Base-by-base conservation (phyloP, 495 filamentous ascomycete species). In the Penicillium malachiteum region DNA sequence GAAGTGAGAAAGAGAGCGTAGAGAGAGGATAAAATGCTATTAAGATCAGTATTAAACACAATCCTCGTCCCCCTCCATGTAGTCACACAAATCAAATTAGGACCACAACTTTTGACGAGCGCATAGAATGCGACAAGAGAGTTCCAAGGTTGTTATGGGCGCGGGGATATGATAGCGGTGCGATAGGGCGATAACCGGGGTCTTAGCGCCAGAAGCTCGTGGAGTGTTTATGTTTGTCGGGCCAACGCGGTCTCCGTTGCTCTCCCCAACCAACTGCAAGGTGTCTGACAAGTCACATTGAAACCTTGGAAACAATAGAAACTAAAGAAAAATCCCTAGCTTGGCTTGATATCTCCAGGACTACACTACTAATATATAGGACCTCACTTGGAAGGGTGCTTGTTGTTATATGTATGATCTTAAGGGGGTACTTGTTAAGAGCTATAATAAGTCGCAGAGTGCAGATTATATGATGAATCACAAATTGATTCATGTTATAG, bases 111-210 rank as follows among this genome's bases (percentile, higher is more conserved):
- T 42, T 39, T 52, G 52, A 34, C 47, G 55, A 33, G 50, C 14
- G 33, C 17, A 50, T 52, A 32, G 58, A 49, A 51, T 34, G 32
- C 16, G 48, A 54, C 41, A 9, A 54, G 40, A 59, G 55, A 54
- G 50, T n/a, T n/a, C n/a, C n/a, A n/a, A n/a, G n/a, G n/a, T 59
- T 65, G 62, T 68, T 65, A 63, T 65, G 62, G 60, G 59, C 43
- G 43, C 43, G 62, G 65, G 54, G 50, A 59, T 49, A 56, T 53
- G 62, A 64, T 67, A 59, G 33, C 50, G 49, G 35, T 44, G 60
- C 62, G 64, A 67, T 65, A 67, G 63, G 58, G 55, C 61, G 64
- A 67, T 67, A 66, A 58, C 52, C 46, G 54, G 63, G 54, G 59
- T 42, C 50, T 62, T 65, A 60, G 64, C 62, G 64, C 54, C 56